Conservation (phyloP, 306 rosid species). For the Bauhinia variegata region DNA sequence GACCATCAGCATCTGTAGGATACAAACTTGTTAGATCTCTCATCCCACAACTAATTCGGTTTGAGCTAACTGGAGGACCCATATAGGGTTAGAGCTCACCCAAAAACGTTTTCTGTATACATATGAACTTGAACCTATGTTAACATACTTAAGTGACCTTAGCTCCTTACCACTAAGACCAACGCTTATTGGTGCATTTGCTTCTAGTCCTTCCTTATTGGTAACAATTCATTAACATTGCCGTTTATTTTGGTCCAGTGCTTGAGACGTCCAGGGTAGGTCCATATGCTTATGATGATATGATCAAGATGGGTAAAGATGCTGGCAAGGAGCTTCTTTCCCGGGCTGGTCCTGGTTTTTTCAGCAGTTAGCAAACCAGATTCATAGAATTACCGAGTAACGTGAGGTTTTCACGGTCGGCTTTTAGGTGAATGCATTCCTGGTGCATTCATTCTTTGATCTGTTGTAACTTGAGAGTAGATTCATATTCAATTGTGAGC, state of each 20-base stretch:
- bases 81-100: too few relatives aligned
- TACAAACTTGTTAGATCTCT: too few relatives aligned
- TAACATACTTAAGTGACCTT: too few relatives aligned
- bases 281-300: conserved; percentile 62
- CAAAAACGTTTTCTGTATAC: too few relatives aligned
- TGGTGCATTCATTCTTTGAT: conserved; percentile 31
- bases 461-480: conserved; percentile 30
- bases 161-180: too few relatives aligned
- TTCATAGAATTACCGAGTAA: conserved; percentile 19
- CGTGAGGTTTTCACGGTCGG: conserved; percentile 15
- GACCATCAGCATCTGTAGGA: too few relatives aligned
- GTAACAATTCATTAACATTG: conserved; percentile 1
- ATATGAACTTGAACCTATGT: too few relatives aligned
- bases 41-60: too few relatives aligned
- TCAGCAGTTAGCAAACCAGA: conserved; percentile 43
- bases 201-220: conserved; percentile 12
- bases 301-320: conserved; percentile 80
- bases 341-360: conserved; percentile 81
- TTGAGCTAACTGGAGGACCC: too few relatives aligned
- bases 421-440: conserved; percentile 23
- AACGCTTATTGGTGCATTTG: too few relatives aligned
- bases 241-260: conserved; percentile 46
- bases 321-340: conserved; percentile 89
- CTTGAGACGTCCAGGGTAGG: conserved; percentile 82
- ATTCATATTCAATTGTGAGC: conserved; percentile 23